Percentiles rank a stretch among this genome's conserved stretches.
Evolutionary conservation across 192 early-diverging fungal genomes (phyloP).

Genomic region (Backusella sp.): DNA sequence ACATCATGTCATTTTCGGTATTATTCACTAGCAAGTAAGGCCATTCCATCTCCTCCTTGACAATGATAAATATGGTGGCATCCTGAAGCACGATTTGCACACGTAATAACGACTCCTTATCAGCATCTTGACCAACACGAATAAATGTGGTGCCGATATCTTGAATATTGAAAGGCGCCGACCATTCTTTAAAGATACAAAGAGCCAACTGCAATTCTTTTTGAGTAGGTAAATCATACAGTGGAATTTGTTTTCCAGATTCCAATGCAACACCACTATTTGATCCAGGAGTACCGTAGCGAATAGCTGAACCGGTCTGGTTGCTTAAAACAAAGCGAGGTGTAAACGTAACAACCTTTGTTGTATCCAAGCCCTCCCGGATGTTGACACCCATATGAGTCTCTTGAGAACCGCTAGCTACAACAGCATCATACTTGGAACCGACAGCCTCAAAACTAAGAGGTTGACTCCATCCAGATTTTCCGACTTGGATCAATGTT

Average conservation of each 20-base stretch:
- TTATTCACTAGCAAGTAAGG: constrained; percentile 85
- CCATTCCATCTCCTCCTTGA: constrained; percentile 81
- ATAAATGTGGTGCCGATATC: constrained; percentile 84
- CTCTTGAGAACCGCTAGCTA: constrained; percentile 53
- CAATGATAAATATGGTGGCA: constrained; percentile 87
- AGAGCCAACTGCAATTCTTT: constrained; percentile 65
- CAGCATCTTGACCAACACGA: constrained; percentile 64
- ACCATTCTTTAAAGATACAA: constrained; percentile 71
- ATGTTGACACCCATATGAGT: constrained; percentile 85
- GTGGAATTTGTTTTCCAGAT: constrained; percentile 55
- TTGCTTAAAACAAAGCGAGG: constrained; percentile 92
- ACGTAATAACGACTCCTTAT: constrained; percentile 66
- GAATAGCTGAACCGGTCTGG: constrained; percentile 63
- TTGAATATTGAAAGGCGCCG: constrained; percentile 84
- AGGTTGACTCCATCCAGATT: constrained; percentile 83
- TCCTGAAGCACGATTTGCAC: constrained; percentile 80
- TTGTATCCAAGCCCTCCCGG: constrained; percentile 83
- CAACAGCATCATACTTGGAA: constrained; percentile 71
- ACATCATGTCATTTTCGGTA: constrained; percentile 63
- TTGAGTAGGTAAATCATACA: constrained; percentile 66
- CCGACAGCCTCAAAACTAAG: constrained; percentile 97
- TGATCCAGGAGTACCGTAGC: constrained; percentile 69
- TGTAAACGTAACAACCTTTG: constrained; percentile 86
- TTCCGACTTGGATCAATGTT: constrained; percentile 68
- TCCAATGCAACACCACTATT: constrained; percentile 42